A percentile compares a stretch with the other conserved stretches of the same genome.
Evolutionary conservation across 2,329 filamentous ascomycete species (phyloP).

Genomic region (Aspergillus transmontanensis): DNA sequence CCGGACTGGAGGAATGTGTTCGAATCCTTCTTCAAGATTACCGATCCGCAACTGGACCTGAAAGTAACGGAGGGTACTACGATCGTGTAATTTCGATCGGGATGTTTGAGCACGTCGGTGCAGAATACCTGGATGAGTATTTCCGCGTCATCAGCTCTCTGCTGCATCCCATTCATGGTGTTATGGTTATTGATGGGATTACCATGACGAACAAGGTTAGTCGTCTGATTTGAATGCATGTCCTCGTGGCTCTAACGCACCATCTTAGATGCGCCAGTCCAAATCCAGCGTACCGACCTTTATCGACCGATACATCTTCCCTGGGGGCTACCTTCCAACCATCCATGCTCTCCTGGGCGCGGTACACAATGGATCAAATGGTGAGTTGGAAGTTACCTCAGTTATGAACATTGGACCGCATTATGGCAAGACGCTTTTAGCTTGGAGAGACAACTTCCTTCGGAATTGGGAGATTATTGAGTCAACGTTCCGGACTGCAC

Average conservation of each 20-base stretch:
- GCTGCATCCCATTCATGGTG: conserved; percentile 65
- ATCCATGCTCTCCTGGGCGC: conserved; percentile 60
- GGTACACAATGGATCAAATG: conserved; percentile 62
- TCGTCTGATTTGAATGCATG: not conserved
- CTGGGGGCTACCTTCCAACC: conserved; percentile 70
- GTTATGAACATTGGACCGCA: conserved; percentile 75
- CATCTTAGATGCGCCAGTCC: conserved; percentile 55
- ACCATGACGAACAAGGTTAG: conserved; percentile 68
- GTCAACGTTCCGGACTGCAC: conserved; percentile 61
- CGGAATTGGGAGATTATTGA: conserved; percentile 65
- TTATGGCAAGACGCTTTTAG: conserved; percentile 68
- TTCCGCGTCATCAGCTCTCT: conserved; percentile 66
- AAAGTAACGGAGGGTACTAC: conserved; percentile 47
- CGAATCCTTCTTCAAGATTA: conserved; percentile 71
- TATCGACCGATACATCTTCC: conserved; percentile 77
- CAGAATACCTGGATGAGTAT: conserved; percentile 68
- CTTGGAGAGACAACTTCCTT: conserved; percentile 70
- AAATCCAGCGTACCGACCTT: conserved; percentile 72
- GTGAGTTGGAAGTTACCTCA: conserved; percentile 65
- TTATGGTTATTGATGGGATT: conserved; percentile 74
- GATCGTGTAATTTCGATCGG: conserved; percentile 77
- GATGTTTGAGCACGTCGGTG: conserved; percentile 75
- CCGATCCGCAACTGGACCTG: conserved; percentile 59
- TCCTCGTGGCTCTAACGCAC: not conserved
- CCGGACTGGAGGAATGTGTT: conserved; percentile 63